phyloP scores from a whole-genome alignment of 805 yeast species.

The Starmerella asiatica region DNA sequence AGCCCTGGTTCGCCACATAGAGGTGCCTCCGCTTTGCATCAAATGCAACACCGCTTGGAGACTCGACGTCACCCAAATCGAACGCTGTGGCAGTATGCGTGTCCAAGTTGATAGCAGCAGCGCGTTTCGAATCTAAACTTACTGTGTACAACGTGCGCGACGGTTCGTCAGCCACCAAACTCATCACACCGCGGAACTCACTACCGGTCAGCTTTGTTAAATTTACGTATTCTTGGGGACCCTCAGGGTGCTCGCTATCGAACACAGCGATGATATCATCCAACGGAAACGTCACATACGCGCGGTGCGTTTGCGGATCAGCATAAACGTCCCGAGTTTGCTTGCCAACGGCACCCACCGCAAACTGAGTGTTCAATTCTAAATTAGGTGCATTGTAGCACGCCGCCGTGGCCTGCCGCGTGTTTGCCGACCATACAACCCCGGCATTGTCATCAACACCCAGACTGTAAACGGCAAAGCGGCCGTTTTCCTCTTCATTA shows the following conservation, averaged over 20 bases:
- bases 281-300: slow-evolving; percentile 5
- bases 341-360: background rate
- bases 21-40: slow-evolving; percentile 9
- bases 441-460: slow-evolving; percentile 2
- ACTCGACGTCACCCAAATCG: slow-evolving; percentile 7
- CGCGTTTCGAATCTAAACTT: slow-evolving; percentile 4
- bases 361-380: slow-evolving; percentile 1
- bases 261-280: slow-evolving; percentile 4
- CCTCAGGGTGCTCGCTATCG: slow-evolving; percentile 1
- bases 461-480: slow-evolving; percentile 10
- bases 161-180: slow-evolving; percentile 5
- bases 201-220: background rate
- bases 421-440: slow-evolving; percentile 11
- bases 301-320: slow-evolving; percentile 3
- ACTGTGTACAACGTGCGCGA: slow-evolving; percentile 9
- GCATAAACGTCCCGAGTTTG: slow-evolving; percentile 11
- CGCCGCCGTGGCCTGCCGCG: slow-evolving; percentile 10
- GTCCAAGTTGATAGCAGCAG: slow-evolving; percentile 9
- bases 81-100: slow-evolving; percentile 4
- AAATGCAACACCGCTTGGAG: slow-evolving; percentile 10
- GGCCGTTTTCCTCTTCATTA: background rate
- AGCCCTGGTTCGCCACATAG: slow-evolving; percentile 10
- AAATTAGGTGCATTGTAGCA: slow-evolving; percentile 4
- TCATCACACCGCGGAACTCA: slow-evolving; percentile 10
- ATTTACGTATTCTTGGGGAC: background rate